A percentile compares a stretch with the other conserved stretches of the same genome.
These are phyloP conservation scores for Bjerkandera adusta DNA, from an alignment of 1,284 basidiomycete genomes.

Conservation along the genomic window DNA sequence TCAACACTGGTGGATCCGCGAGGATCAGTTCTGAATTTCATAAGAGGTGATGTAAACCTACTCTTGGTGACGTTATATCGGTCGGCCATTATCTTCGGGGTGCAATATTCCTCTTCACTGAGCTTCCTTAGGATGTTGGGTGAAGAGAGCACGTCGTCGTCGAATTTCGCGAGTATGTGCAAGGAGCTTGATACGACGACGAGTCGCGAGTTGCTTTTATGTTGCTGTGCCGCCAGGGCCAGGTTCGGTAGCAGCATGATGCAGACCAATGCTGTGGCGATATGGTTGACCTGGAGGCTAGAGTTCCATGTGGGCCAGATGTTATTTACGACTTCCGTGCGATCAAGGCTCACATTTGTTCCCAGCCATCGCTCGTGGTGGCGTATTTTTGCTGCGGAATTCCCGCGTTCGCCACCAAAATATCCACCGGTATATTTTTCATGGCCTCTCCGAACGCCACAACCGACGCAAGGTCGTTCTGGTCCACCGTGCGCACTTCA, in stretches of 20 bases:
- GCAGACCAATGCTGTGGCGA: conserved; percentile 37
- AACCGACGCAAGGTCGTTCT: conserved; percentile 26
- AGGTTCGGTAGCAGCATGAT: conserved; percentile 42
- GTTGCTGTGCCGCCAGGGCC: conserved; percentile 30
- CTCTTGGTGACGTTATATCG: conserved; percentile 36
- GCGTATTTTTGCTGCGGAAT: conserved; percentile 16
- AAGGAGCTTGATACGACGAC: conserved; percentile 27
- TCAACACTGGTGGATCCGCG: conserved; percentile 12
- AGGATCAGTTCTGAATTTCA: conserved; percentile 1
- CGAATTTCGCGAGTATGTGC: conserved; percentile 23
- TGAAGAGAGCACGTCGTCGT: conserved; percentile 17
- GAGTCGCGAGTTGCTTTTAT: conserved; percentile 21
- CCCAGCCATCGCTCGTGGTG: conserved; percentile 28
- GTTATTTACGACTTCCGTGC: neutral
- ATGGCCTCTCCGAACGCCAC: conserved; percentile 26
- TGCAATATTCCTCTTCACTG: conserved; percentile 25
- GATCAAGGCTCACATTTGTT: conserved; percentile 21
- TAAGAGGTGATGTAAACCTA: conserved; percentile 21
- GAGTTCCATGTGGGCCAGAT: neutral
- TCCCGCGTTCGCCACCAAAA: conserved; percentile 32
- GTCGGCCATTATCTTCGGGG: conserved; percentile 20
- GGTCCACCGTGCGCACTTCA: conserved; percentile 28
- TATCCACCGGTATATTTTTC: conserved; percentile 28
- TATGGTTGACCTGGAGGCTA: conserved; percentile 43
- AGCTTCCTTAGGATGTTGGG: conserved; percentile 26